phyloP scores from a whole-genome alignment of 2,329 filamentous ascomycete species.

The Cryphonectria nitschkei region DNA sequence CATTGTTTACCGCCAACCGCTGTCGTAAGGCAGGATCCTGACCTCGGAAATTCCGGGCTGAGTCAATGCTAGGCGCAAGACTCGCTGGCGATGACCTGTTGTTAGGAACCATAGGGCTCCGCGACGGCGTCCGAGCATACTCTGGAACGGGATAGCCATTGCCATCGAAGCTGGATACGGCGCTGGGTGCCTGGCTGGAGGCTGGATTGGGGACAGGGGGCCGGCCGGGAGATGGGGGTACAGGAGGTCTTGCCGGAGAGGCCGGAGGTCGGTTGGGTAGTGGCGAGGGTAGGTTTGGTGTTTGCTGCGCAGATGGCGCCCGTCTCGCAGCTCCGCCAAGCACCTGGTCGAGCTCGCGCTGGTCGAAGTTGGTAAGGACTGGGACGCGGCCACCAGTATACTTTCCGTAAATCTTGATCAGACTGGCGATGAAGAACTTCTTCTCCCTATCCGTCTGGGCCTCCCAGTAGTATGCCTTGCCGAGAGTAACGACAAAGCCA shows the following conservation, averaged over 20 bases:
- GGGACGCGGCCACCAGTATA: conserved; percentile 88
- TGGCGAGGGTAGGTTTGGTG: conserved; percentile 30
- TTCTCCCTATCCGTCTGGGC: conserved; percentile 94
- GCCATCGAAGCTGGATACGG: conserved; percentile 38
- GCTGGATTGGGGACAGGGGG: conserved; percentile 31
- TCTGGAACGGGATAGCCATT: conserved; percentile 29
- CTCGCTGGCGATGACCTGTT: conserved; percentile 48
- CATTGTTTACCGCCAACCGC: conserved; percentile 54
- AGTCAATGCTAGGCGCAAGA: conserved; percentile 54
- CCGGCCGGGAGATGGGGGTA: conserved; percentile 34
- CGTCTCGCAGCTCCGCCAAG: conserved; percentile 57
- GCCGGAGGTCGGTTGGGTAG: conserved; percentile 17
- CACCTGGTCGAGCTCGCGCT: conserved; percentile 76
- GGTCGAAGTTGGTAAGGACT: conserved; percentile 80
- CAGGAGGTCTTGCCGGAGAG: conserved; percentile 33
- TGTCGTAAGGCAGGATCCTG: conserved; percentile 47
- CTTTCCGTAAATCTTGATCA: conserved; percentile 95
- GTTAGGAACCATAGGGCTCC: conserved; percentile 36
- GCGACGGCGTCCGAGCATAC: conserved; percentile 35
- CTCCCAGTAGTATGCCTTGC: conserved; percentile 97
- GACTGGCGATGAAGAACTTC: conserved; percentile 95
- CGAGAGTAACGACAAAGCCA: conserved; percentile 86
- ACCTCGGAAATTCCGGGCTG: conserved; percentile 45
- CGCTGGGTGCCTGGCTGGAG: conserved; percentile 16
- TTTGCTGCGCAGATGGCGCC: conserved; percentile 40